Evolutionary conservation across 192 early-diverging fungal species (phyloP).

Genomic region (Rhizoclosmatium globosum): DNA sequence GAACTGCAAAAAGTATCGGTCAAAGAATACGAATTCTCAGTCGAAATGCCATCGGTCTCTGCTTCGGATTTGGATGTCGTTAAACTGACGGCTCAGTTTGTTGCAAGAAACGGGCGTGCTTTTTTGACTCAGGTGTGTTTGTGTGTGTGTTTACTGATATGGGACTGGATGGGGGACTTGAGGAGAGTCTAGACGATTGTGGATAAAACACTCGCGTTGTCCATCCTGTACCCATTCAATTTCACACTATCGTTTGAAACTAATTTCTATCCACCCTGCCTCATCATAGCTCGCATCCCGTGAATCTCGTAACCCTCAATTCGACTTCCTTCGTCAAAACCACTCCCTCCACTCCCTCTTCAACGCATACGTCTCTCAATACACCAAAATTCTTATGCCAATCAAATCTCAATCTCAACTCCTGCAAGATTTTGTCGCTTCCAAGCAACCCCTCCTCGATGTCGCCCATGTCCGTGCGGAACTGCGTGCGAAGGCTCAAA

Average conservation of each 20-base stretch:
- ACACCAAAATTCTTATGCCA: constrained; percentile 71
- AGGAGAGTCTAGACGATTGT: background rate
- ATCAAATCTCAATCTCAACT: constrained; percentile 22
- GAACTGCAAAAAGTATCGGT: background rate
- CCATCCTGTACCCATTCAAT: too few species aligned
- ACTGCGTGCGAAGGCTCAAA: constrained; percentile 66
- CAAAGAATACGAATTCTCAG: constrained; percentile 22
- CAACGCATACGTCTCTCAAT: constrained; percentile 90
- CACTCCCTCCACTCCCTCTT: constrained; percentile 93
- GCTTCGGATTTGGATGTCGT: constrained; percentile 63
- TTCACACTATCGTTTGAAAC: too few species aligned
- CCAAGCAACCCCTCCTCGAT: constrained; percentile 4
- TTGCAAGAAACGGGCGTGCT: constrained; percentile 89
- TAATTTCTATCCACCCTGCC: background rate
- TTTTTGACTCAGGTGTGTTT: constrained; percentile 72
- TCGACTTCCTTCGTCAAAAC: constrained; percentile 92
- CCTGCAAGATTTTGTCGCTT: background rate
- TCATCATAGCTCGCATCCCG: constrained; percentile 67
- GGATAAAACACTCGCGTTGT: background rate
- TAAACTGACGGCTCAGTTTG: constrained; percentile 94
- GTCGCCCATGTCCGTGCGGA: constrained; percentile 16
- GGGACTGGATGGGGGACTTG: too few species aligned
- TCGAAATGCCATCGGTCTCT: constrained; percentile 20
- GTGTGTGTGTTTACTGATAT: background rate
- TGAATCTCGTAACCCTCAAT: constrained; percentile 92